Evolutionary conservation across 371 early-diverging fungal species (phyloP), one percentile per base, ranked within the genome.

Genomic region (Fennellomyces sp.): DNA sequence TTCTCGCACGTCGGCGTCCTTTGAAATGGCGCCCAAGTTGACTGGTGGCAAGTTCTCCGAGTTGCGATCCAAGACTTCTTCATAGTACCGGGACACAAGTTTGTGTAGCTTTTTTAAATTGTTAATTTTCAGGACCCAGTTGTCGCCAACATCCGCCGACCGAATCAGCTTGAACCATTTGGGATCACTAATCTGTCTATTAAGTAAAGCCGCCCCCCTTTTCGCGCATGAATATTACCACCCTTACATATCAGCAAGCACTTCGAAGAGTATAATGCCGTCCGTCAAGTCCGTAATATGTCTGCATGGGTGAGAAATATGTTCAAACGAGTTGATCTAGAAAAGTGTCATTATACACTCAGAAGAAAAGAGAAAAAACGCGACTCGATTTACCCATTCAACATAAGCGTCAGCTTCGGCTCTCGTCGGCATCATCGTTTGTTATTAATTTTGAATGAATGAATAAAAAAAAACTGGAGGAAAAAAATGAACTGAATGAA

Each of bases 51-150:
- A 73, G 27, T 72, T 74, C 0, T 73, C 70, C 35, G 65, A 65
- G 57, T 71, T 54, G 42, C 81, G 71, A 36, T 82, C 82, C 13
- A 95, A 82, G 3, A 91, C 87, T 52, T 96, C 95, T 55, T 94
- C 94, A 52, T 90, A 93, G 76, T 94, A 96, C 17, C 88, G 81
- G 5, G 85, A 86, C 10, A 96, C 66, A 5, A 95, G 82, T 63
- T 89, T 90, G 76, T 93, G 83, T 21, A 96, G 80, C 63, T 89
- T 91, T 71, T 96, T 94, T 27, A 97, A 83, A 63, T 91, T 92
- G 79, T 94, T 95, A 70, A 92, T 88, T 65, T 89, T 91, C 29
- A 93, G 73, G 1, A 96, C 94, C 98, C 97, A 97, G 82, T 94
- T 95, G 68, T 90, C 92, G 42, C 91, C 90, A 26, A 88, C 79